phyloP scores from a whole-genome alignment of 1,284 basidiomycete genomes.

The Schizophyllum commune region DNA sequence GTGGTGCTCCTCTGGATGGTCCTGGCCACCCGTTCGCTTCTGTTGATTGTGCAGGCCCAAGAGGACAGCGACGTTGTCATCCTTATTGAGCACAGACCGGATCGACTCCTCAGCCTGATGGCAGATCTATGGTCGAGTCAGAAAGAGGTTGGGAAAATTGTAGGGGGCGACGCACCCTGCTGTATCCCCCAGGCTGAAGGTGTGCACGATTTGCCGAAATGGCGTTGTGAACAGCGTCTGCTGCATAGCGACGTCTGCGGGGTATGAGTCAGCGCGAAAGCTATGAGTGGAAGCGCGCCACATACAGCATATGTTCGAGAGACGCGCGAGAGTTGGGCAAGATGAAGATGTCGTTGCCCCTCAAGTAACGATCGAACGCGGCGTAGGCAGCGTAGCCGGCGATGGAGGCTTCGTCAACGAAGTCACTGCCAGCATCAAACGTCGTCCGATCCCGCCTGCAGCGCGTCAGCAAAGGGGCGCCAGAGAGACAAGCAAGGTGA shows the following conservation, averaged over 20 bases:
- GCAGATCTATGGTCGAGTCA: conserved; percentile 42
- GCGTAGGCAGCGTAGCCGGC: conserved; percentile 61
- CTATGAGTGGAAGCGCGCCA: conserved; percentile 12
- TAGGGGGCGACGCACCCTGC: conserved; percentile 44
- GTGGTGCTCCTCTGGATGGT: conserved; percentile 18
- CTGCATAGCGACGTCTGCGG: conserved; percentile 58
- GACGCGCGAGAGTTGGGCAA: conserved; percentile 54
- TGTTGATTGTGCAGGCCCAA: conserved; percentile 45
- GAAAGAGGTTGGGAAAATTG: conserved; percentile 1
- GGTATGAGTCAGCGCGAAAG: conserved; percentile 10
- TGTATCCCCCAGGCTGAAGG: conserved; percentile 63
- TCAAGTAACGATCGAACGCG: conserved; percentile 52
- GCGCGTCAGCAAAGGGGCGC: conserved; percentile 6
- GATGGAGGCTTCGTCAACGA: conserved; percentile 64
- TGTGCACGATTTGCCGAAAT: conserved; percentile 60
- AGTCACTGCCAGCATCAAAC: conserved; percentile 62
- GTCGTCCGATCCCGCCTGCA: conserved; percentile 53
- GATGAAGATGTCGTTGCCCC: conserved; percentile 61
- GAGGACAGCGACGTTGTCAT: conserved; percentile 56
- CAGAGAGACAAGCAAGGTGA: conserved; percentile 11
- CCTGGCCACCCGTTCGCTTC: too few species aligned
- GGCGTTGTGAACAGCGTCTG: conserved; percentile 73
- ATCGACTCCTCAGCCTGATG: conserved; percentile 65
- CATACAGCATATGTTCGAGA: conserved; percentile 66
- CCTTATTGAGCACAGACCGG: conserved; percentile 53